Conservation (phyloP, 2,329 filamentous ascomycete genomes). For the Volutella citrinella region DNA sequence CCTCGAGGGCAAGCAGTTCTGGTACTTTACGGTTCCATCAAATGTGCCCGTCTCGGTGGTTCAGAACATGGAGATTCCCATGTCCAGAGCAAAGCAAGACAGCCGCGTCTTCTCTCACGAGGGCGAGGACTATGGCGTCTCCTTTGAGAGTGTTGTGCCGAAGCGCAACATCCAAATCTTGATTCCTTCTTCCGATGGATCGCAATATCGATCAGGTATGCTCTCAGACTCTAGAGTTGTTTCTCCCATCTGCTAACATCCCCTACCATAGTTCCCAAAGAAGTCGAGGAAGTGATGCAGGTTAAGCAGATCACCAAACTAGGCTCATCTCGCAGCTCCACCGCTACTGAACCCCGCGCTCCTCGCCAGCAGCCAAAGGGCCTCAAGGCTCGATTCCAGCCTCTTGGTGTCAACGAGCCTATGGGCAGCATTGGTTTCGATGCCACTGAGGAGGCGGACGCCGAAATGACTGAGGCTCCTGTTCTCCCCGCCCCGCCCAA, state of each 20-base stretch:
- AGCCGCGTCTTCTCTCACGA: conserved; percentile 59
- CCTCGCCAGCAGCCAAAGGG: conserved; percentile 65
- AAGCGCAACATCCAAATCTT: conserved; percentile 55
- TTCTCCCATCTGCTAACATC: conserved; percentile 8
- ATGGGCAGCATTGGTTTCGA: conserved; percentile 39
- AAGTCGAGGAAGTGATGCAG: conserved; percentile 60
- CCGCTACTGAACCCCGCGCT: conserved; percentile 39
- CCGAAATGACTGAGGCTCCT: conserved; percentile 43
- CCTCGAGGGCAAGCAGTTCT: conserved; percentile 69
- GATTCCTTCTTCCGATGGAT: conserved; percentile 54
- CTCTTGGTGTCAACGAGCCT: conserved; percentile 52
- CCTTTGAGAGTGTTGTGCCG: conserved; percentile 49
- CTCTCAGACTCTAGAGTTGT: too few relatives aligned
- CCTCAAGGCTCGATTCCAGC: conserved; percentile 64
- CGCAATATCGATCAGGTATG: conserved; percentile 54
- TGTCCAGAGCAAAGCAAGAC: conserved; percentile 51
- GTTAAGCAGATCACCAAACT: conserved; percentile 62
- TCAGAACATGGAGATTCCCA: conserved; percentile 59
- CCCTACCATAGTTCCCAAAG: conserved; percentile 27
- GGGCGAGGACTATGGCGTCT: conserved; percentile 60
- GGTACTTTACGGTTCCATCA: conserved; percentile 75
- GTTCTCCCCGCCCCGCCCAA: conserved; percentile 19
- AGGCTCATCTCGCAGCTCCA: conserved; percentile 28
- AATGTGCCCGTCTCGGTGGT: conserved; percentile 66
- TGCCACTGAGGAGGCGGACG: conserved; percentile 42